Conservation (phyloP, 106 monocot species). For the Dendrobium huoshanense region DNA sequence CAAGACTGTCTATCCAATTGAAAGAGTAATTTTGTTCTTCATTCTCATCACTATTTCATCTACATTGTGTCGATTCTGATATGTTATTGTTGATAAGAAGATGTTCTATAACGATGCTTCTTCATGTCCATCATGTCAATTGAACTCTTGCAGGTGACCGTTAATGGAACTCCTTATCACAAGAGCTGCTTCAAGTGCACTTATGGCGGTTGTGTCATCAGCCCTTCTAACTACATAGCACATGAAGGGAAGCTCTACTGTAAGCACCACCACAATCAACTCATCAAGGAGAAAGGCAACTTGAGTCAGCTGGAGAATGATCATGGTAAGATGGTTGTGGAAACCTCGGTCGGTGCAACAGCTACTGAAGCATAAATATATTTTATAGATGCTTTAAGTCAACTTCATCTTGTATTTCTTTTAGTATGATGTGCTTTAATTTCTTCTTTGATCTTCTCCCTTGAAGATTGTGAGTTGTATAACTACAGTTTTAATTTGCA, state of each 20-base stretch:
- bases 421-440: not conserved
- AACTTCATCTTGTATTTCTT: not conserved
- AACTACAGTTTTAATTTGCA: slow-evolving; percentile 3
- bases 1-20: slow-evolving; percentile 82
- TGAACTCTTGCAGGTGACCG: slow-evolving; percentile 32
- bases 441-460: not conserved
- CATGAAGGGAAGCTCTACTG: slow-evolving; percentile 82
- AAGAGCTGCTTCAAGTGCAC: slow-evolving; percentile 84
- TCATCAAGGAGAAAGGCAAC: slow-evolving; percentile 78
- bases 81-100: not conserved
- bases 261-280: slow-evolving; percentile 84
- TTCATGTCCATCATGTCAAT: not conserved
- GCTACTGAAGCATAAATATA: not conserved
- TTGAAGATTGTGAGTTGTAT: not conserved
- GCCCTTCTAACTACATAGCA: slow-evolving; percentile 88
- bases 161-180: slow-evolving; percentile 59
- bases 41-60: not conserved
- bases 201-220: slow-evolving; percentile 81
- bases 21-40: slow-evolving; percentile 44
- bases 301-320: slow-evolving; percentile 58
- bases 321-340: not conserved
- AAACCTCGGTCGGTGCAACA: not conserved
- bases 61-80: not conserved
- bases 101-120: not conserved
- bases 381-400: not conserved